Evolutionary conservation across 176 grass and related monocot genomes (phyloP).

Genomic region (Oryza meyeriana): DNA sequence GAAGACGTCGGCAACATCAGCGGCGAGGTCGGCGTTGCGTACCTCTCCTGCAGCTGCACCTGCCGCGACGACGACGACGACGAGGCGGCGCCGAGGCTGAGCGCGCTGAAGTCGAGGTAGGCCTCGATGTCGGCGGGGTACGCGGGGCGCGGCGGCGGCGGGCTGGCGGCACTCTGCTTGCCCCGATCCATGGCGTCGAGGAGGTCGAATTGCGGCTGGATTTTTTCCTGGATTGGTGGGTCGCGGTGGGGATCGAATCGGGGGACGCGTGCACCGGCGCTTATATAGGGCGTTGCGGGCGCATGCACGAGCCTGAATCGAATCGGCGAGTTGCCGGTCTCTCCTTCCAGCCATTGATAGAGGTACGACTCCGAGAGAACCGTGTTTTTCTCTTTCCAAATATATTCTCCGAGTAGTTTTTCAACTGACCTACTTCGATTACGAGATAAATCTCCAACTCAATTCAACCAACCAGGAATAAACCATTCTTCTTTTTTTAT

Average conservation of each 20-base stretch:
- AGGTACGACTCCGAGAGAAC: background rate
- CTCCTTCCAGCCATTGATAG: background rate
- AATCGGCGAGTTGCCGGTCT: background rate
- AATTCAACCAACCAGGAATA: background rate
- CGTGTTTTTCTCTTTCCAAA: background rate
- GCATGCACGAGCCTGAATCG: background rate
- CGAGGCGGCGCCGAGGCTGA: background rate
- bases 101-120: background rate
- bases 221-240: background rate
- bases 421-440: background rate
- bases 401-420: background rate
- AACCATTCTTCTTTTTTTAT: too few relatives aligned
- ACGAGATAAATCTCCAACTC: background rate
- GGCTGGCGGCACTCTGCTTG: background rate
- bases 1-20: background rate
- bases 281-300: background rate
- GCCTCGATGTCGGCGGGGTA: background rate
- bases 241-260: background rate
- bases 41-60: background rate
- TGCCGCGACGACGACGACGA: background rate
- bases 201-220: background rate
- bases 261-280: background rate
- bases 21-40: background rate
- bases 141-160: background rate
- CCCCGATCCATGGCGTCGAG: slow-evolving; percentile 12